These are phyloP conservation scores for Cutaneotrichosporon cutaneum DNA, from an alignment of 1,284 basidiomycete genomes.

Conservation along the genomic window DNA sequence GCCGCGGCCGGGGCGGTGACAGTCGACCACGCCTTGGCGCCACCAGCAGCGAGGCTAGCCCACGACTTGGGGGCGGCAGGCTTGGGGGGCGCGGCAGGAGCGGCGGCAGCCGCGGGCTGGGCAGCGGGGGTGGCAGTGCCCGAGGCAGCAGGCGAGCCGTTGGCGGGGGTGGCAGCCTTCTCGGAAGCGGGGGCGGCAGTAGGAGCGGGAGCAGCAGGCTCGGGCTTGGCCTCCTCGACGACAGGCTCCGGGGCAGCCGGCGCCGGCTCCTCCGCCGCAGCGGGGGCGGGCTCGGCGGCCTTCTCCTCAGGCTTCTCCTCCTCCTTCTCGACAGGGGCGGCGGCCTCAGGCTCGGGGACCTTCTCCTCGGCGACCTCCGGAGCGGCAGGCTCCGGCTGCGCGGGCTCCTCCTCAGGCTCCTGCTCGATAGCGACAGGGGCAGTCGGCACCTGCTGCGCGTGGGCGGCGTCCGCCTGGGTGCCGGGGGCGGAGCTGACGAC, in stretches of 20 bases:
- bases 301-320: slow-evolving; percentile 13
- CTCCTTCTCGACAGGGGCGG: slow-evolving; percentile 10
- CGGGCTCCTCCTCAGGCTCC: slow-evolving; percentile 34
- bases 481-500: slow-evolving; percentile 30
- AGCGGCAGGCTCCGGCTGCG: slow-evolving; percentile 25
- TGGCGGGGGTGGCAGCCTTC: slow-evolving; percentile 43
- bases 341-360: slow-evolving; percentile 28
- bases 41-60: slow-evolving; percentile 85
- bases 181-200: slow-evolving; percentile 52
- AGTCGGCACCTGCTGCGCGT: slow-evolving; percentile 31
- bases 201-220: slow-evolving; percentile 36
- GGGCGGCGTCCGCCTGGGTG: slow-evolving; percentile 29
- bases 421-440: slow-evolving; percentile 39
- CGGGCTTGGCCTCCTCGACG: slow-evolving; percentile 27
- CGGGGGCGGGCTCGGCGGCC: slow-evolving; percentile 19
- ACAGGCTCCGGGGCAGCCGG: slow-evolving; percentile 23
- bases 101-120: slow-evolving; percentile 37
- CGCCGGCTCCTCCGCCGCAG: slow-evolving; percentile 22
- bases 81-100: slow-evolving; percentile 56
- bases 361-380: slow-evolving; percentile 16
- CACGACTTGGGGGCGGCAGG: slow-evolving; percentile 73
- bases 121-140: slow-evolving; percentile 37
- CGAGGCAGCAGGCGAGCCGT: slow-evolving; percentile 28
- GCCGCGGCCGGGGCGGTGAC: slow-evolving; percentile 37
- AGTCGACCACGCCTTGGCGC: slow-evolving; percentile 61